These are phyloP conservation scores for Neotropicomus parvogracilis DNA, from an alignment of 1,284 basidiomycete species.

Conservation along the genomic window DNA sequence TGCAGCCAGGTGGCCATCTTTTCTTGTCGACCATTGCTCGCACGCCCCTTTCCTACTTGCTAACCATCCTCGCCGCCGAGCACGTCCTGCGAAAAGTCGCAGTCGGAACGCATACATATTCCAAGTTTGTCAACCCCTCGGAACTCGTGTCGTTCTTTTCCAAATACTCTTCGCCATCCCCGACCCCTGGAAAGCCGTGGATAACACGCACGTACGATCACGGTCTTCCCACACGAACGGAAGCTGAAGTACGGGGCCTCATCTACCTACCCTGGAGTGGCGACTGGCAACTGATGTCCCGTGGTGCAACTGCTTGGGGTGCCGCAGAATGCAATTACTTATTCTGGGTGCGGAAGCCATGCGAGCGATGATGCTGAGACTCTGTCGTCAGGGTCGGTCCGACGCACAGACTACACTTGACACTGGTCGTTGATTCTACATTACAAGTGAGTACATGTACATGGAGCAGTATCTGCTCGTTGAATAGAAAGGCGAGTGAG, in stretches of 20 bases:
- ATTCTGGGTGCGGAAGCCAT: constrained; percentile 74
- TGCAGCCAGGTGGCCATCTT: constrained; percentile 89
- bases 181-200: constrained; percentile 36
- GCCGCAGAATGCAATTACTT: constrained; percentile 75
- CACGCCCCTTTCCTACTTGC: constrained; percentile 84
- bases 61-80: constrained; percentile 92
- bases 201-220: constrained; percentile 41
- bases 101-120: constrained; percentile 88
- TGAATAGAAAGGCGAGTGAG: background rate
- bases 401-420: background rate
- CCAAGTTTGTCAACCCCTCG: constrained; percentile 86
- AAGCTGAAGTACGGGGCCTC: constrained; percentile 82
- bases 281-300: constrained; percentile 67
- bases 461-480: constrained; percentile 2
- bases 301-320: constrained; percentile 51
- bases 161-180: constrained; percentile 43
- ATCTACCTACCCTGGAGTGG: constrained; percentile 78
- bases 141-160: constrained; percentile 89
- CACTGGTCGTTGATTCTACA: background rate
- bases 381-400: background rate
- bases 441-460: constrained; percentile 22
- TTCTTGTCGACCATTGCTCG: constrained; percentile 96
- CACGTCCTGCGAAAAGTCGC: constrained; percentile 79
- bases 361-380: constrained; percentile 13
- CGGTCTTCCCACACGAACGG: constrained; percentile 50